Evolutionary conservation across 2,329 filamentous ascomycete species (phyloP), one percentile per base, ranked within the genome.

Genomic region (Scorias spongiosa): DNA sequence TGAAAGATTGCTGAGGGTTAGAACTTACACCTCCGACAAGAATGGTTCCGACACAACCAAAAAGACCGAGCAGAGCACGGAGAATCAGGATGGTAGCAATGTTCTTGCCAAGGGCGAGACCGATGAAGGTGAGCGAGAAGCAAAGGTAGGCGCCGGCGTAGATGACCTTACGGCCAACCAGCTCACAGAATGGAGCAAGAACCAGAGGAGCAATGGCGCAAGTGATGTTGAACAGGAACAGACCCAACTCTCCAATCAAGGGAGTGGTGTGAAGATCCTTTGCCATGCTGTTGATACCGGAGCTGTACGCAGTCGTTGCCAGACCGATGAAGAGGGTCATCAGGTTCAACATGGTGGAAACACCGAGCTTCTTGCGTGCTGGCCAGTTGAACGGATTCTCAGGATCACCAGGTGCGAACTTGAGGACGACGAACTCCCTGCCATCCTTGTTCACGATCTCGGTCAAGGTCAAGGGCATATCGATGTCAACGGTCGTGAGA

Each of bases 251-350:
- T 29, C 69, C 69, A 5, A 70, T 53, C 43, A 66, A 62, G 0
- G 55, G 55, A 1, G 63, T 62, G 2, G 64, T 60, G 18, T 65
- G 61, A 7, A 73, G 54, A 0, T 72, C 70, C 29, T 54, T 50
- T 10, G 55, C 58, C 70, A 73, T 72, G 43, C 54, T 57, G 43
- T 54, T 52, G 49, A 72, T 68, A 38, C 69, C 69, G 17, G 68
- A 69, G 43, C 64, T 68, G 59, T 72, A 73, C 10, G 69, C 67
- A 2, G 70, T 72, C 5, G 70, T 72, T n/a, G 70, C 69, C 11
- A 72, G 62, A 55, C 70, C 70, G 46, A 72, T 71, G 57, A 71
- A 72, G 8, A 73, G 60, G 1, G 69, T 72, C 69, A 72, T 73
- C 10, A 69, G 48, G 50, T 69, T 70, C 11, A 73, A 64, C 39